Conservation (phyloP, 208 protist genomes). For the Leishmania tarentolae region DNA sequence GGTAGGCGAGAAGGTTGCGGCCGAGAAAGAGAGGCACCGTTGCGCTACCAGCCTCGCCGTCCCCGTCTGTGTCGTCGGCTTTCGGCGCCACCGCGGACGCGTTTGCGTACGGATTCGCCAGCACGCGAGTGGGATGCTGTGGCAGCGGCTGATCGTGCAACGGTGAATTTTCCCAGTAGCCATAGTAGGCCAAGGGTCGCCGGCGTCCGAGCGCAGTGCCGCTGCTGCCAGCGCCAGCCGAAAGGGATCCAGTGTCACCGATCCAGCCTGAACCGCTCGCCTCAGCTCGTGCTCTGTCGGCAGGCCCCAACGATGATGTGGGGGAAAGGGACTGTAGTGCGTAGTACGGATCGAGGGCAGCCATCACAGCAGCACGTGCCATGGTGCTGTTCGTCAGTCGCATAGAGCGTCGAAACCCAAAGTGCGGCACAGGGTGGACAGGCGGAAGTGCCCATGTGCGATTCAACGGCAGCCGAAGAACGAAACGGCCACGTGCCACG, state of each 20-base stretch:
- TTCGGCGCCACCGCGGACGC: background rate
- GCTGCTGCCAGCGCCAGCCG: background rate
- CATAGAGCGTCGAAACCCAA: constrained; percentile 62
- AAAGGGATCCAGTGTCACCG: background rate
- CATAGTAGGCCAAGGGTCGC: constrained; percentile 40
- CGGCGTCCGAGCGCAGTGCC: background rate
- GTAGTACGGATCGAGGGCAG: constrained; percentile 39
- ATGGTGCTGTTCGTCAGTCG: constrained; percentile 41
- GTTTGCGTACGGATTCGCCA: constrained; percentile 50
- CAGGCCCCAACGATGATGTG: background rate
- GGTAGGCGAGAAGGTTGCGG: constrained; percentile 67
- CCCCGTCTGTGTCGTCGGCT: background rate
- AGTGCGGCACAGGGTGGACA: constrained; percentile 45
- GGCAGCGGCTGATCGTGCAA: constrained; percentile 55
- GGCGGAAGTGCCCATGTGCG: constrained; percentile 46
- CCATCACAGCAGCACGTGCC: constrained; percentile 33
- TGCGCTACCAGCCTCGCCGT: background rate
- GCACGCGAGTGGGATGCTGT: constrained; percentile 31
- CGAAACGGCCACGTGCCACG: constrained; percentile 36
- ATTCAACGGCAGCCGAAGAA: constrained; percentile 63
- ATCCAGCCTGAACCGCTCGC: constrained; percentile 7
- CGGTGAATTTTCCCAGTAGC: constrained; percentile 70
- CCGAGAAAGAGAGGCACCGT: constrained; percentile 61
- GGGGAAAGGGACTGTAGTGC: background rate
- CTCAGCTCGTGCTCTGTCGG: background rate